phyloP scores from a whole-genome alignment of 345 rosid genomes.

The Noccaea caerulescens region DNA sequence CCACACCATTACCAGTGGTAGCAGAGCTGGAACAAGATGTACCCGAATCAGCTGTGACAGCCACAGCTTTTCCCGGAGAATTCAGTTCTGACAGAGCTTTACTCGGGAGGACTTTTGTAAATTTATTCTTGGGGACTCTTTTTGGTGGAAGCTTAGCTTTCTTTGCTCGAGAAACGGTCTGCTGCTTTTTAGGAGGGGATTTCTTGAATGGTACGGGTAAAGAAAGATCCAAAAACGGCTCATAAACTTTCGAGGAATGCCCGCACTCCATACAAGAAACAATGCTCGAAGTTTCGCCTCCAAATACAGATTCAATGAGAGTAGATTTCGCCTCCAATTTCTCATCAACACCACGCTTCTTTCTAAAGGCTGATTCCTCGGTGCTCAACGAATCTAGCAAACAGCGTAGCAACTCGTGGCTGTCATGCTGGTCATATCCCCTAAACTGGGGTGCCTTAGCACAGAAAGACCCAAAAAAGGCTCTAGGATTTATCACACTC shows the following conservation, averaged over 20 bases:
- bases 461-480: slow-evolving; percentile 67
- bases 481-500: slow-evolving; percentile 74
- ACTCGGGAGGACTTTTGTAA: slow-evolving; percentile 43
- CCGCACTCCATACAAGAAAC: slow-evolving; percentile 87
- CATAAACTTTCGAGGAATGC: slow-evolving; percentile 83
- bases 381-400: slow-evolving; percentile 81
- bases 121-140: slow-evolving; percentile 55
- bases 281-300: slow-evolving; percentile 87
- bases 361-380: slow-evolving; percentile 68
- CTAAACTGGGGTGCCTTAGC: slow-evolving; percentile 88
- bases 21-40: slow-evolving; percentile 24
- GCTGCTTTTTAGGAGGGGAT: slow-evolving; percentile 61
- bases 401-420: slow-evolving; percentile 90
- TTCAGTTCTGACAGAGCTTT: slow-evolving; percentile 43
- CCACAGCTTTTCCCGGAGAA: slow-evolving; percentile 31
- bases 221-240: slow-evolving; percentile 94
- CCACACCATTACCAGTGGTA: slow-evolving; percentile 30
- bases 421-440: slow-evolving; percentile 96
- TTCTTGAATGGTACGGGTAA: slow-evolving; percentile 88
- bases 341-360: slow-evolving; percentile 49
- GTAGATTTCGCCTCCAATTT: slow-evolving; percentile 42
- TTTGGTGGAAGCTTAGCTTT: slow-evolving; percentile 75
- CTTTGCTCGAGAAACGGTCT: slow-evolving; percentile 60
- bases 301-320: slow-evolving; percentile 78
- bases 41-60: slow-evolving; percentile 25